Conservation (phyloP, 306 rosid species). For the Comarum palustre region DNA sequence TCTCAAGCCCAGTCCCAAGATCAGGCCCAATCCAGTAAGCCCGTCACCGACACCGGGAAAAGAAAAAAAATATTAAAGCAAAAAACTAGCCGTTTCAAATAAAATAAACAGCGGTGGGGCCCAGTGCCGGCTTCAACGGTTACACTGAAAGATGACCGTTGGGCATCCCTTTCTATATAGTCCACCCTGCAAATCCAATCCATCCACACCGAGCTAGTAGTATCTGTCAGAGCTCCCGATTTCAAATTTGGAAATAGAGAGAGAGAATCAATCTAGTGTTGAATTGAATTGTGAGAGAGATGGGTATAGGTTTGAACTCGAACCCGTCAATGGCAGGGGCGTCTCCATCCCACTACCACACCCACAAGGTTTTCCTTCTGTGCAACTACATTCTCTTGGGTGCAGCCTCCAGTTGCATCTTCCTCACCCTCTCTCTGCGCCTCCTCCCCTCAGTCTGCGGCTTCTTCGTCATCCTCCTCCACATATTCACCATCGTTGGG, state of each 20-base stretch:
- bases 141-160: neutral
- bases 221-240: no score
- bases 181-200: neutral
- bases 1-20: no score
- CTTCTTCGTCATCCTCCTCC: slow-evolving; percentile 79
- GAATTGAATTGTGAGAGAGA: neutral
- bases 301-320: neutral
- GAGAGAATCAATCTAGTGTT: no score
- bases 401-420: slow-evolving; percentile 90
- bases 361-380: slow-evolving; percentile 71
- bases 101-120: neutral
- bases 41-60: no score
- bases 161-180: neutral
- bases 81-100: neutral
- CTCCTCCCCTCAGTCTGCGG: slow-evolving; percentile 77
- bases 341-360: slow-evolving; percentile 47
- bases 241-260: no score
- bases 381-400: slow-evolving; percentile 86
- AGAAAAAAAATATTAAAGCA: no score
- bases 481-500: slow-evolving; percentile 59
- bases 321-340: neutral
- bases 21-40: no score
- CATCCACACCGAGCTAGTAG: neutral
- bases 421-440: slow-evolving; percentile 86
- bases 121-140: no score